Percentiles rank a stretch among this genome's conserved stretches.
Conservation (phyloP, 78 protist species). For the Speleostelium caveatum region DNA sequence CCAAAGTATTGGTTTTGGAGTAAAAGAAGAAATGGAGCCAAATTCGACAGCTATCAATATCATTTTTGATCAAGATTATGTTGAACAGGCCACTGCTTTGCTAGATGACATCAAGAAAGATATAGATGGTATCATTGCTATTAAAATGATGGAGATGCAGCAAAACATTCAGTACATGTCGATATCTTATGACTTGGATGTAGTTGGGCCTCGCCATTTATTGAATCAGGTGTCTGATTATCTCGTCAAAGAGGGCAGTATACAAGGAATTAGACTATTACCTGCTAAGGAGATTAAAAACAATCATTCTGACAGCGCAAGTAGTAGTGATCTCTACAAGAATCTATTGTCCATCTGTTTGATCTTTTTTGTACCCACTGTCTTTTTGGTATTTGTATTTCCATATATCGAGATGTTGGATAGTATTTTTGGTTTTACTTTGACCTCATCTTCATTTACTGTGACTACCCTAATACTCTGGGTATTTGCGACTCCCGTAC, state of each 20-base stretch:
- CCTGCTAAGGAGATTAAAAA: not conserved
- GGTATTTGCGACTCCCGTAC: slow-evolving; percentile 67
- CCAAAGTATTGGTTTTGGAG: slow-evolving; percentile 12
- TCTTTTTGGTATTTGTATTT: slow-evolving; percentile 2
- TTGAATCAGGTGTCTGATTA: not conserved
- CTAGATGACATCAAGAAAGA: not conserved
- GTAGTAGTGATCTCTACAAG: not conserved
- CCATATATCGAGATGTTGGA: not conserved
- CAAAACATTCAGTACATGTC: not conserved
- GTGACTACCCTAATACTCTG: not conserved
- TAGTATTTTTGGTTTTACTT: not conserved
- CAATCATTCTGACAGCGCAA: not conserved
- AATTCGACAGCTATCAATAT: not conserved
- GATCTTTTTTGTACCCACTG: slow-evolving; percentile 28
- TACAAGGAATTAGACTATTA: not conserved
- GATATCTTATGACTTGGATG: slow-evolving; percentile 15
- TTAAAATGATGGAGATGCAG: not conserved
- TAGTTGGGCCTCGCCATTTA: slow-evolving; percentile 37
- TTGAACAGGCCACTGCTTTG: not conserved
- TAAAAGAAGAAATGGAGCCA: slow-evolving; percentile 30
- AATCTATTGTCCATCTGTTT: slow-evolving; percentile 10
- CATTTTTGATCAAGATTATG: not conserved
- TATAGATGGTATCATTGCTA: not conserved
- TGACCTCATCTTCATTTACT: not conserved
- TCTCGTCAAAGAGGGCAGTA: not conserved